Evolutionary conservation across 495 filamentous ascomycete genomes (phyloP), one percentile per base, ranked within the genome.

Genomic region (Lophium mytilinum): DNA sequence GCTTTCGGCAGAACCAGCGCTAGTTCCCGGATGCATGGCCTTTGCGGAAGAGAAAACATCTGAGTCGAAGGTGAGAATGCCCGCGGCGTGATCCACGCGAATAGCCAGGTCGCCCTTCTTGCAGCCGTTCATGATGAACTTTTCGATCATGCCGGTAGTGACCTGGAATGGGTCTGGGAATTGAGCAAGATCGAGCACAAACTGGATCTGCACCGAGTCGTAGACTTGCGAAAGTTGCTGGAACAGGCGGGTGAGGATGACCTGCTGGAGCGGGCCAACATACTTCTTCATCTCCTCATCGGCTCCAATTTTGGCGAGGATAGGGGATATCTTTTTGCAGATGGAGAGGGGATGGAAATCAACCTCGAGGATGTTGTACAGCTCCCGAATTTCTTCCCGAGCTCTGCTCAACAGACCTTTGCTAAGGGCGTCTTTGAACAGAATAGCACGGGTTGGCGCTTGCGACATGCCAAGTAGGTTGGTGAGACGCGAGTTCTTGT

Each of bases 91-190:
- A 66, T 97, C 88, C 66, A 98, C 87, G 55, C 93, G 91, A 67
- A 98, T 96, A 42, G 93, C 86, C 48, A 98, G 80, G 65, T 98
- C 94, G 34, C 93, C 93, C 80, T 98, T 98, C 82, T 98, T 98
- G 80, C 93, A 96, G 57, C 93, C 93, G 73, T 98, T 98, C 93
- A 98, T 98, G 79, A 98, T 96, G 80, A 98, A 98, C 76, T 98
- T 98, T 76, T 98, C 93, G 56, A 98, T 95, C 59, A 88, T 95
- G 62, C 83, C 84, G 39, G 87, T 85, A 60, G 80, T 86, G 62
- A 97, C 90, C 75, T 96, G 87, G 83, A 94, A 97, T 21, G 93
- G 92, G 64, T 95, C 90, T 33, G 93, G 93, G 78, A 98, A 98
- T 69, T 93, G 82, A 55, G 93, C 93, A 34, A 97, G 85, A 65